These are phyloP conservation scores for Hymenoscyphus repandus DNA, from an alignment of 2,329 filamentous ascomycete species.

Conservation along the genomic window DNA sequence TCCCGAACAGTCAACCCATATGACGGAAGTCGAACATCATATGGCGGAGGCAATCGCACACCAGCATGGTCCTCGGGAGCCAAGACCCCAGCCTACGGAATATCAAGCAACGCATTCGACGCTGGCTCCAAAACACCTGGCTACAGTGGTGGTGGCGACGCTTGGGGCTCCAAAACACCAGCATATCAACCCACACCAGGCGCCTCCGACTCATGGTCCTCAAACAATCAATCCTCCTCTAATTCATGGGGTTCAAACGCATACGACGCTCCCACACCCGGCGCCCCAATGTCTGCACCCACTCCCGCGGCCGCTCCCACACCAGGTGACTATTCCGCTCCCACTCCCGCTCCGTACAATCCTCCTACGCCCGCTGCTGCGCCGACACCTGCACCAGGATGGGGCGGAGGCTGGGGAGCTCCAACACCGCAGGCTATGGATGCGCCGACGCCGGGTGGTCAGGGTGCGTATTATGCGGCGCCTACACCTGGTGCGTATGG, in stretches of 20 bases:
- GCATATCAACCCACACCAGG: conserved; percentile 67
- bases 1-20: conserved; percentile 60
- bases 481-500: conserved; percentile 31
- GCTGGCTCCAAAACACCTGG: conserved; percentile 74
- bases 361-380: conserved; percentile 51
- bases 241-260: conserved; percentile 35
- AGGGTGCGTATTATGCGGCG: conserved; percentile 29
- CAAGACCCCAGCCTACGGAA: conserved; percentile 57
- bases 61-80: conserved; percentile 75
- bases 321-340: conserved; percentile 53
- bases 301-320: conserved; percentile 66
- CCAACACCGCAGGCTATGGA: conserved; percentile 45
- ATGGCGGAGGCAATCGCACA: conserved; percentile 67
- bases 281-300: conserved; percentile 53
- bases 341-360: conserved; percentile 43
- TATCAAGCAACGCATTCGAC: conserved; percentile 50
- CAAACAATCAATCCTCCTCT: conserved; percentile 27
- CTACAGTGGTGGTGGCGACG: conserved; percentile 56
- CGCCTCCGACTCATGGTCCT: conserved; percentile 43
- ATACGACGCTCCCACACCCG: conserved; percentile 68
- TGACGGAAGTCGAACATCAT: conserved; percentile 64
- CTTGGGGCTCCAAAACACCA: conserved; percentile 62
- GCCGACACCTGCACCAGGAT: conserved; percentile 64
- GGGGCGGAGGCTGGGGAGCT: conserved; percentile 37
- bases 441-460: conserved; percentile 44